Evolutionary conservation across 257 asterid genomes (phyloP).

Genomic region (Fraxinus cuspidata): DNA sequence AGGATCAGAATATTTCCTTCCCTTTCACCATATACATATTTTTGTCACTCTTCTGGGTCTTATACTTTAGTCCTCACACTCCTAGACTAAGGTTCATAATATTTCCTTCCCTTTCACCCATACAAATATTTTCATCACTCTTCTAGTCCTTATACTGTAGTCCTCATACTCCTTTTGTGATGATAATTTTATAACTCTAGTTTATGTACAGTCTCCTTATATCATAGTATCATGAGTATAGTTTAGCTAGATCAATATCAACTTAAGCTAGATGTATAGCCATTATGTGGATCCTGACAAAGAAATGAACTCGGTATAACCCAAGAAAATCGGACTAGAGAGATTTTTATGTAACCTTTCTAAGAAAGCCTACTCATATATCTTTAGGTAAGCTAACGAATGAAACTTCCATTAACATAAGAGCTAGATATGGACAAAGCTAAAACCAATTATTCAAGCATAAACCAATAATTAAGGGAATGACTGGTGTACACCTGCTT

Average conservation of each 20-base stretch:
- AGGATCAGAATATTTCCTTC: neutral
- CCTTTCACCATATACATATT: neutral
- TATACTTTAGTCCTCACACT: neutral
- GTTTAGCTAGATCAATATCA: neutral
- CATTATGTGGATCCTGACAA: neutral
- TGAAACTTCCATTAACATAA: neutral
- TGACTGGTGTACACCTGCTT: neutral
- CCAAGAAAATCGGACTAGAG: neutral
- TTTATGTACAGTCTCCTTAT: neutral
- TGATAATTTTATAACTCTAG: neutral
- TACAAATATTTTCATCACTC: neutral
- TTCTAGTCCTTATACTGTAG: neutral
- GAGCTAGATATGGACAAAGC: conserved; percentile 9
- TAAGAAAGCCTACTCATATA: neutral
- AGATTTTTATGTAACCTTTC: neutral
- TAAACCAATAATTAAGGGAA: neutral
- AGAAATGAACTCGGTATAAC: neutral
- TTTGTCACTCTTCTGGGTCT: neutral
- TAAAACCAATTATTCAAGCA: neutral
- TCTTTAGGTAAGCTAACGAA: neutral
- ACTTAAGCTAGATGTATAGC: conserved; percentile 1
- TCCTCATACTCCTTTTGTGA: neutral
- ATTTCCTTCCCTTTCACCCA: neutral
- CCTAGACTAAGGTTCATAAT: neutral
- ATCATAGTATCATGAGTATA: neutral